Evolutionary conservation across 352 stramenopile species (phyloP).

Genomic region (Lagenidium sp.): DNA sequence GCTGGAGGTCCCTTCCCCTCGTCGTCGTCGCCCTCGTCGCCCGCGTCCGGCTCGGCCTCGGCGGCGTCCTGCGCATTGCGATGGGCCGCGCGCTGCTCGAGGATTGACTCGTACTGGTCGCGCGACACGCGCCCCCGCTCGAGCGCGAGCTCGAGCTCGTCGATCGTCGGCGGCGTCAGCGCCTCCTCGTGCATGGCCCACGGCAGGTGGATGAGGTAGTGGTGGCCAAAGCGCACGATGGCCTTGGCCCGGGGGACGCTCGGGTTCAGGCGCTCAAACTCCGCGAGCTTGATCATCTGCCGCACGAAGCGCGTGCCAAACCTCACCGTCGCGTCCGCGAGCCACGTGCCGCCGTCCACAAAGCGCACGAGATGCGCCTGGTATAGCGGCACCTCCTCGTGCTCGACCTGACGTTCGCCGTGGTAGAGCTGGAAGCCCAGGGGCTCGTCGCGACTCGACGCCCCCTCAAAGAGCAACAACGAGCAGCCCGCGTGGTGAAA

Average conservation of each 20-base stretch:
- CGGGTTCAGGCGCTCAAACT: constrained; percentile 53
- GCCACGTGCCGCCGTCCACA: constrained; percentile 62
- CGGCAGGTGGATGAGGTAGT: constrained; percentile 74
- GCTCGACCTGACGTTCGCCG: constrained; percentile 33
- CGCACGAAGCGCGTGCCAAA: constrained; percentile 68
- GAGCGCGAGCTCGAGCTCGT: constrained; percentile 70
- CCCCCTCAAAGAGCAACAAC: constrained; percentile 69
- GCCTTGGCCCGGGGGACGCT: constrained; percentile 38
- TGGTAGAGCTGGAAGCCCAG: constrained; percentile 71
- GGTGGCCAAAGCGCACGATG: constrained; percentile 66
- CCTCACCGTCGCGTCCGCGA: constrained; percentile 41
- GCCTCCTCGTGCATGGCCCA: constrained; percentile 72
- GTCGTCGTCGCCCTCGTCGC: not conserved
- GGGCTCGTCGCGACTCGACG: constrained; percentile 42
- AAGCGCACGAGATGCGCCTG: constrained; percentile 69
- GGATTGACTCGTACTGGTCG: constrained; percentile 65
- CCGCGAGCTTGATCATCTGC: constrained; percentile 70
- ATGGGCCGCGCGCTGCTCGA: constrained; percentile 29
- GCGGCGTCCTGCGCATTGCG: not conserved
- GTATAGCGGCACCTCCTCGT: constrained; percentile 42
- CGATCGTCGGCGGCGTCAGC: constrained; percentile 57
- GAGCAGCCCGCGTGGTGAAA: constrained; percentile 57
- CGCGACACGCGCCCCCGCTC: constrained; percentile 59
- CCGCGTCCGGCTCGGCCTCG: not conserved
- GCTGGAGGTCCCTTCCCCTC: not conserved